phyloP scores from a whole-genome alignment of 495 filamentous ascomycete species.

The Darksidea phi region DNA sequence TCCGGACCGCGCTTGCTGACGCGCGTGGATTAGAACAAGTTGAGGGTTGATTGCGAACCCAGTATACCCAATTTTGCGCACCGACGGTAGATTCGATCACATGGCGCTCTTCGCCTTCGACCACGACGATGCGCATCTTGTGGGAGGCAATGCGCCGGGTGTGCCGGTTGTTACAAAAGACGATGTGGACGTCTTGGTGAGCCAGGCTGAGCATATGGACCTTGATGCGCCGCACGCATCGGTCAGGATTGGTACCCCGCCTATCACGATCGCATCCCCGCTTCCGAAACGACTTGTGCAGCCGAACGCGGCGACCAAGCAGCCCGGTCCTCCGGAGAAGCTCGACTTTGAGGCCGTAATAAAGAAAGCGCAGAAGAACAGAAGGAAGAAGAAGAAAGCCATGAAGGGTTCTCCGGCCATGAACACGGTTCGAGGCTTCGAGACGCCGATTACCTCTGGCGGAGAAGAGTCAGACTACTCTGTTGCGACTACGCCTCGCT shows the following conservation, averaged over 20 bases:
- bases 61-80: background rate
- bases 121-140: slow-evolving; percentile 23
- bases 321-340: slow-evolving; percentile 26
- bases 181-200: slow-evolving; percentile 11
- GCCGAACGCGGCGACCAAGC: slow-evolving; percentile 6
- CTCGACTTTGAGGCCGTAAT: slow-evolving; percentile 42
- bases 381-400: slow-evolving; percentile 52
- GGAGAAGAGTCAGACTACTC: slow-evolving; percentile 84
- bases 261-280: slow-evolving; percentile 31
- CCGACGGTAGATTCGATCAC: background rate
- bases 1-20: slow-evolving; percentile 7
- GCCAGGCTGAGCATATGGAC: slow-evolving; percentile 19
- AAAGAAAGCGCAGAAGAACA: slow-evolving; percentile 45
- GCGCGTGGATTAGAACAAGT: slow-evolving; percentile 4
- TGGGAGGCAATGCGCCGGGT: background rate
- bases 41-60: slow-evolving; percentile 2
- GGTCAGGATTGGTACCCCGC: slow-evolving; percentile 20
- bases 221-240: slow-evolving; percentile 12
- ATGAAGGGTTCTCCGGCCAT: slow-evolving; percentile 59
- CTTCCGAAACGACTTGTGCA: slow-evolving; percentile 27
- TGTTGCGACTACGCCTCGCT: slow-evolving; percentile 48
- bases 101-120: slow-evolving; percentile 33
- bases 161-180: background rate
- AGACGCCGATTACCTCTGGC: slow-evolving; percentile 77
- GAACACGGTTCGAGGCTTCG: slow-evolving; percentile 73